Percentiles rank a stretch among this genome's conserved stretches.
Evolutionary conservation across 371 early-diverging fungal genomes (phyloP).

Genomic region (Mucor irregularis): DNA sequence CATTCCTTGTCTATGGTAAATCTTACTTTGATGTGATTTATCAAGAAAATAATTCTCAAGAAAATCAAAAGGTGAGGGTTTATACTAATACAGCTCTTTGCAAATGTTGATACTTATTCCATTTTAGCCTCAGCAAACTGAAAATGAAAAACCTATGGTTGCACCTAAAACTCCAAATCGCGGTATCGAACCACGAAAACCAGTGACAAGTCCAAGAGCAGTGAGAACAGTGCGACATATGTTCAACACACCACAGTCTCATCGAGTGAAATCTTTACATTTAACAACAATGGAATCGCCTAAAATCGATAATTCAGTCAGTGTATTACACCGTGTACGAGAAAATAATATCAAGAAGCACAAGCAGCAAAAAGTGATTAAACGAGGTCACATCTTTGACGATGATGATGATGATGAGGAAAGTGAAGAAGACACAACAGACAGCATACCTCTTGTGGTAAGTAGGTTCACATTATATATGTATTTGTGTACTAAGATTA

Average conservation of each 20-base stretch:
- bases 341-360: conserved; percentile 30
- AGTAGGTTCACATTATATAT: no score
- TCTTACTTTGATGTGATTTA: conserved; percentile 35
- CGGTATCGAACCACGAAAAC: conserved; percentile 13
- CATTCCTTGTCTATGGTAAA: conserved; percentile 41
- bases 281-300: not conserved
- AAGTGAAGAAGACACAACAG: not conserved
- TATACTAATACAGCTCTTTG: no score
- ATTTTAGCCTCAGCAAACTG: no score
- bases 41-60: conserved; percentile 4
- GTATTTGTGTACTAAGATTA: not conserved
- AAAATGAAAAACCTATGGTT: not conserved
- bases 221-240: not conserved
- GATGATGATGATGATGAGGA: conserved; percentile 19
- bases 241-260: conserved; percentile 42
- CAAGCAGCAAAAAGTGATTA: conserved; percentile 14
- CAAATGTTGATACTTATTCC: no score
- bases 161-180: conserved; percentile 20
- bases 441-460: conserved; percentile 1
- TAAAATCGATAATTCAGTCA: conserved; percentile 14
- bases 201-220: conserved; percentile 20
- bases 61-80: conserved; percentile 13
- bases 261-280: conserved; percentile 11
- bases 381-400: conserved; percentile 16
- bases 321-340: conserved; percentile 36